A percentile compares a stretch with the other conserved stretches of the same genome.
phyloP scores from a whole-genome alignment of 805 yeast genomes.

The Saccharomyces paradoxus region DNA sequence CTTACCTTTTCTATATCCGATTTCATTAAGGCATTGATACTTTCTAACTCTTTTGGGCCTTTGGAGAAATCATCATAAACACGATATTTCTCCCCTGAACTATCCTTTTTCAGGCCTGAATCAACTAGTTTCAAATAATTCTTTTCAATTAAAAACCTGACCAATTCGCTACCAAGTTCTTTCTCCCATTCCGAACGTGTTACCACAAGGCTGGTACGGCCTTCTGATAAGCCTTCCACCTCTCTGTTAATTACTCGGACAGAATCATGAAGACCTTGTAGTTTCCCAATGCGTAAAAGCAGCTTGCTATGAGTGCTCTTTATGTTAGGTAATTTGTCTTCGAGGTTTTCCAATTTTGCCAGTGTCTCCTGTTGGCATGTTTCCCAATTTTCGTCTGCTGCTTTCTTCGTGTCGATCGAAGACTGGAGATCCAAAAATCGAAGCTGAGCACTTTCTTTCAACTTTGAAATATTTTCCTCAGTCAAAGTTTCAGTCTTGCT shows the following conservation, averaged over 20 bases:
- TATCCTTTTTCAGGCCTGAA: slow-evolving; percentile 1
- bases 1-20: slow-evolving; percentile 18
- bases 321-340: slow-evolving; percentile 12
- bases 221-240: slow-evolving; percentile 15
- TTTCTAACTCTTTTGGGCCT: slow-evolving; percentile 21
- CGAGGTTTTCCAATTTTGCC: slow-evolving; percentile 9
- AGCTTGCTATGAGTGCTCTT: slow-evolving; percentile 7
- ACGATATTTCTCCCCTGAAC: slow-evolving; percentile 9
- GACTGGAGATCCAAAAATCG: slow-evolving; percentile 20
- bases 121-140: slow-evolving; percentile 13
- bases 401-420: slow-evolving; percentile 22
- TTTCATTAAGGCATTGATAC: slow-evolving; percentile 19
- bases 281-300: slow-evolving; percentile 15
- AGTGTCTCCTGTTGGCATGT: slow-evolving; percentile 14
- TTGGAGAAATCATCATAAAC: slow-evolving; percentile 24
- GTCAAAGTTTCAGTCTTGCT: slow-evolving; percentile 5
- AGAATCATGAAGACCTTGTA: slow-evolving; percentile 19
- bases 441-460: slow-evolving; percentile 12
- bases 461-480: slow-evolving; percentile 5
- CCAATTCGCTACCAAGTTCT: slow-evolving; percentile 17
- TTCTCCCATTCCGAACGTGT: slow-evolving; percentile 23
- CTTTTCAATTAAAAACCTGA: slow-evolving; percentile 16
- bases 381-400: slow-evolving; percentile 19
- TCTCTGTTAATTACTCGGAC: slow-evolving; percentile 20
- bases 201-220: slow-evolving; percentile 18